Percentiles rank a stretch among this genome's conserved stretches.
These are phyloP conservation scores for Hymenoscyphus occultus DNA, from an alignment of 2,329 filamentous ascomycete genomes.

Conservation along the genomic window DNA sequence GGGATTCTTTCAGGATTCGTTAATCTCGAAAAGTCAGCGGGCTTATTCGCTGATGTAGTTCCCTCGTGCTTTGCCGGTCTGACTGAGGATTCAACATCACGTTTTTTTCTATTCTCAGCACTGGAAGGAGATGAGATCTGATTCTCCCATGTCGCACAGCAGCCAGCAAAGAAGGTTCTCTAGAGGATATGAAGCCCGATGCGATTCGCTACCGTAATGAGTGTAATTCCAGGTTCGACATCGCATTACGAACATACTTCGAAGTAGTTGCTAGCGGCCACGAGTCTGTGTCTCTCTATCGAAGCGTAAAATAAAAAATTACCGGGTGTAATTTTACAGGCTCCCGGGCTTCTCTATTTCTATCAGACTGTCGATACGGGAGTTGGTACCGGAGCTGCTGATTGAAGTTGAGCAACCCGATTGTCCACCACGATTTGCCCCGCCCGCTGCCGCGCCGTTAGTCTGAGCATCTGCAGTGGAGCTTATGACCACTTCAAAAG, in stretches of 20 bases:
- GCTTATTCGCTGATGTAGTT: not conserved
- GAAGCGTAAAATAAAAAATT: not conserved
- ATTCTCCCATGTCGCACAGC: not conserved
- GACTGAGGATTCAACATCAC: conserved; percentile 1
- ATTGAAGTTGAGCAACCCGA: not conserved
- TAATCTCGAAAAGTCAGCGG: not conserved
- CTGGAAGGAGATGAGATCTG: not conserved
- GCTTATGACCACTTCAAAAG: not conserved
- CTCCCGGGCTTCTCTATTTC: not conserved
- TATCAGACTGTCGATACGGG: not conserved
- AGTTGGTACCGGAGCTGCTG: not conserved
- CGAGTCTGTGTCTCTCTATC: not conserved
- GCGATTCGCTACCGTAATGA: conserved; percentile 1
- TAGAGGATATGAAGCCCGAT: not conserved
- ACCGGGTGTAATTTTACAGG: not conserved
- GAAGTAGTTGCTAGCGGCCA: not conserved
- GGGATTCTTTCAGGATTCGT: conserved; percentile 9
- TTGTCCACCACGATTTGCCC: not conserved
- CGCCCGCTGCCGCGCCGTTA: not conserved
- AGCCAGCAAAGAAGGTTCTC: not conserved
- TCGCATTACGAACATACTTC: not conserved
- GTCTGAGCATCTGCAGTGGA: not conserved
- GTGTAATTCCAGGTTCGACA: not conserved
- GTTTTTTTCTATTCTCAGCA: not conserved
- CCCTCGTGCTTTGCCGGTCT: not conserved